Base-by-base conservation (phyloP, 805 yeast genomes). In the Candida qinlingensis region DNA sequence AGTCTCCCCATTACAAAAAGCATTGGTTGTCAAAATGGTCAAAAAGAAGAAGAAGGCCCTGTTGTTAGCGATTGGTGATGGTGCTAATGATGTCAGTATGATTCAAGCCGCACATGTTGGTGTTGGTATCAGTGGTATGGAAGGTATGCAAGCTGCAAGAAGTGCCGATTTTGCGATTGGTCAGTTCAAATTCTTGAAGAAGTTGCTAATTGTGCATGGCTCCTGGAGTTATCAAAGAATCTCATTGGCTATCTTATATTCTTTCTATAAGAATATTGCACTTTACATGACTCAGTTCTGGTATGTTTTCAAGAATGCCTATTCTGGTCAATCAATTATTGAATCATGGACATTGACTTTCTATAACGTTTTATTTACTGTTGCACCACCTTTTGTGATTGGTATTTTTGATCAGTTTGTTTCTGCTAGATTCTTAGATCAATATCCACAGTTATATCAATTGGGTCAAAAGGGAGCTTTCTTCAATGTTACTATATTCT, bases 41-140 rank as follows among this genome's bases (percentile, higher is more conserved):
- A 94, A 94, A 64, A 73, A 87, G 44, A 85, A 88, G 69, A 83
- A 85, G 42, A 65, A 74, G 4, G 80, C 96, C 2, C 66, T 87
- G 39, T 67, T 95, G 39, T 72, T 94, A 51, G 98, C 99, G 1
- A 85, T 94, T 62, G 99, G 99, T 40, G 99, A 94, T 68, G 99
- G 99, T 62, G 99, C 99, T 3, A 94, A 94, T 63, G 99, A 94
- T 70, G 99, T 94, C 38, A 85, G 96, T 36, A 94, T 94, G 99
- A 94, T 94, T 55, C 99, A 94, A 68, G 98, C 99, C 12, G 99
- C 99, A 0, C 98, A 94, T 66, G 97, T 94, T 46, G 99, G 99
- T 54, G 96, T 94, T 27, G 99, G 99, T 64, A 95, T 94, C 54
- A 87, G 96, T 68, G 99, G 99, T 55, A 85, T 90, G 92, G 99